Evolutionary conservation across 2,329 filamentous ascomycete genomes (phyloP).

Genomic region (Aspergillus puulaauensis): DNA sequence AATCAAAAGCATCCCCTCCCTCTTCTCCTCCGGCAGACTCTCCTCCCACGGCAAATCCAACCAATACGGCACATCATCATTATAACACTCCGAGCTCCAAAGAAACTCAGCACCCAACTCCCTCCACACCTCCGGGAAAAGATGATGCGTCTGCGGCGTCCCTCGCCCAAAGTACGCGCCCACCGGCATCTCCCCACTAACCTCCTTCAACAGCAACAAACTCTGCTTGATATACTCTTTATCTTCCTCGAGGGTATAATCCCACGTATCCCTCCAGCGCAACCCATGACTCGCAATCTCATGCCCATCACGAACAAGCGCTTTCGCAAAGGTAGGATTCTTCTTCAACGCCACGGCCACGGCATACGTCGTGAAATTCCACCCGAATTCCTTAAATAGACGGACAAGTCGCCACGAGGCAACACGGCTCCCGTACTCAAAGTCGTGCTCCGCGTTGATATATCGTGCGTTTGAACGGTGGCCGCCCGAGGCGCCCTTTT

Average conservation of each 20-base stretch:
- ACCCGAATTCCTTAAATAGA: conserved; percentile 50
- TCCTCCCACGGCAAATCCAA: conserved; percentile 53
- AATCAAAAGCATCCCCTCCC: conserved; percentile 41
- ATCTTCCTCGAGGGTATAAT: conserved; percentile 47
- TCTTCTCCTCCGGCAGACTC: conserved; percentile 1
- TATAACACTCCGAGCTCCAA: conserved; percentile 53
- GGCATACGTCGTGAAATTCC: conserved; percentile 51
- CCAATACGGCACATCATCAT: conserved; percentile 59
- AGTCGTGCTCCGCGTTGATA: conserved; percentile 9
- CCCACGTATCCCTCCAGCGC: conserved; percentile 53
- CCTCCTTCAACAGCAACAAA: conserved; percentile 42
- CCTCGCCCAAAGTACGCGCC: conserved; percentile 53
- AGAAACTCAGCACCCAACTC: conserved; percentile 54
- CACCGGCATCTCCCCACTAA: conserved; percentile 48
- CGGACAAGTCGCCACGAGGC: conserved; percentile 16
- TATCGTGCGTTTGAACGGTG: not conserved
- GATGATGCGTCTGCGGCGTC: conserved; percentile 45
- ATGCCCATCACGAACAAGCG: conserved; percentile 51
- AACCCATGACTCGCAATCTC: conserved; percentile 53
- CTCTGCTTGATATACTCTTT: conserved; percentile 49
- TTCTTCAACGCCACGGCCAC: conserved; percentile 50
- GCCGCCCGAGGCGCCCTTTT: conserved; percentile 29
- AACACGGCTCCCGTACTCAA: conserved; percentile 6
- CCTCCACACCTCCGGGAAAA: conserved; percentile 51
- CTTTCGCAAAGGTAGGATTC: conserved; percentile 48